Evolutionary conservation across 805 yeast species (phyloP).

Genomic region (Starmerella vitae): DNA sequence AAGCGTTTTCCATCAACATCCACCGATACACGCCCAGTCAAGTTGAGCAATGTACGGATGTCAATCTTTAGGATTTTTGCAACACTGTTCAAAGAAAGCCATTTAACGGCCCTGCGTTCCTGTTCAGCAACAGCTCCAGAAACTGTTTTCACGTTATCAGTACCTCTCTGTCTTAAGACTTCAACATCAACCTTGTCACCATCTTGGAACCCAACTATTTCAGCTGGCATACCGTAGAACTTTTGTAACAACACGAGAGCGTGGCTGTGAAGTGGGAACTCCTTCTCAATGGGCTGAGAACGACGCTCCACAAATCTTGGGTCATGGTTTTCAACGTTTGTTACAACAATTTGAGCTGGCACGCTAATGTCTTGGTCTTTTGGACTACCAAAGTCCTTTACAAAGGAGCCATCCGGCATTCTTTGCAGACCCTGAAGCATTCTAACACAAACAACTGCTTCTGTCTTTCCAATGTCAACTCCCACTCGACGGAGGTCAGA

Average conservation of each 20-base stretch:
- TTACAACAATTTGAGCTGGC: slow-evolving; percentile 75
- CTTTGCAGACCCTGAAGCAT: slow-evolving; percentile 69
- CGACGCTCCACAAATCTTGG: slow-evolving; percentile 56
- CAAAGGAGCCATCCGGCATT: slow-evolving; percentile 55
- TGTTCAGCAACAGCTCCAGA: slow-evolving; percentile 47
- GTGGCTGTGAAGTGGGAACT: slow-evolving; percentile 59
- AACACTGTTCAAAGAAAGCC: slow-evolving; percentile 52
- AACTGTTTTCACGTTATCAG: slow-evolving; percentile 44
- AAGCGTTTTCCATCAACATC: slow-evolving; percentile 33
- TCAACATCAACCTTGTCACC: slow-evolving; percentile 27
- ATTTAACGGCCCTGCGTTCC: slow-evolving; percentile 45
- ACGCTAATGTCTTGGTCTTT: slow-evolving; percentile 51
- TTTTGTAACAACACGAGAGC: slow-evolving; percentile 73
- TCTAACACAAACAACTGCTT: slow-evolving; percentile 53
- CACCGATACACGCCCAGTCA: slow-evolving; percentile 61
- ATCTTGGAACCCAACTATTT: slow-evolving; percentile 29
- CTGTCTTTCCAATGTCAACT: slow-evolving; percentile 39
- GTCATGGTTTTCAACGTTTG: slow-evolving; percentile 59
- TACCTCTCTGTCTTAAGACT: slow-evolving; percentile 14
- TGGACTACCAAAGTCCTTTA: slow-evolving; percentile 53
- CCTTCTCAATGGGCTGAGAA: slow-evolving; percentile 66
- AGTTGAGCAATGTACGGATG: slow-evolving; percentile 56
- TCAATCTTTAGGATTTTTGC: slow-evolving; percentile 44
- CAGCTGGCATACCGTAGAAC: slow-evolving; percentile 69
- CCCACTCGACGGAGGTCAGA: slow-evolving; percentile 43